Evolutionary conservation across 345 rosid species (phyloP), one percentile per base, ranked within the genome.

Genomic region (Clarkia xantiana): DNA sequence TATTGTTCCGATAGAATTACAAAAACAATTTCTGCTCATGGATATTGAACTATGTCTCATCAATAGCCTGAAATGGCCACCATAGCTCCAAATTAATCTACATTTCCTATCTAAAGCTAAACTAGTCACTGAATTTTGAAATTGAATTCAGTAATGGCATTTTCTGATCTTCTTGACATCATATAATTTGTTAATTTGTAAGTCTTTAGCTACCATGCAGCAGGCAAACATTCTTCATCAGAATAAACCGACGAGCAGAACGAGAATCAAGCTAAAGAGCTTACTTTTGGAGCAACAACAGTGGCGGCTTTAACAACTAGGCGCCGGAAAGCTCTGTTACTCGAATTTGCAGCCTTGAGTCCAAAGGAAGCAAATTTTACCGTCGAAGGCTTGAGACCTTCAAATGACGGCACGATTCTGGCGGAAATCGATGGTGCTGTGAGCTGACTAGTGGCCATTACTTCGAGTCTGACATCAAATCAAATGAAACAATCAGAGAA

Each of bases 261-360:
- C 49, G 18, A 12, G 11, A 45, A 22, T 11, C 22, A 17, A 19
- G 14, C 0, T 1, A 29, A 38, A 48, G 41, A 38, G 16, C 22
- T 45, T 45, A 91, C 98, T 90, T 91, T 91, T 14, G 98, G 95
- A 47, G 96, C 90, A 11, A 91, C 95, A 2, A 67, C 75, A 9
- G 90, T 64, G 44, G 95, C 94, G 47, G 98, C 96, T 68, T 67
- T 77, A 11, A 87, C 87, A 50, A 81, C 81, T 54, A 86, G 68
- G 36, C 71, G 45, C n/a, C 66, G 74, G 51, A 74, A 63, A 11
- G 73, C 55, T 55, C 76, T 61, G n/a, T 51, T 77, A 18, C 46
- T 51, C 8, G 62, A 42, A 52, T 62, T 64, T 11, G 55, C 75
- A 11, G 63, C 54, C 41, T 48, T 75, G 63, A 70, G 47, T 17